A percentile compares a stretch with the other conserved stretches of the same genome.
Evolutionary conservation across 768 basidiomycete genomes (phyloP).

Genomic region (Agrocybe pediades): DNA sequence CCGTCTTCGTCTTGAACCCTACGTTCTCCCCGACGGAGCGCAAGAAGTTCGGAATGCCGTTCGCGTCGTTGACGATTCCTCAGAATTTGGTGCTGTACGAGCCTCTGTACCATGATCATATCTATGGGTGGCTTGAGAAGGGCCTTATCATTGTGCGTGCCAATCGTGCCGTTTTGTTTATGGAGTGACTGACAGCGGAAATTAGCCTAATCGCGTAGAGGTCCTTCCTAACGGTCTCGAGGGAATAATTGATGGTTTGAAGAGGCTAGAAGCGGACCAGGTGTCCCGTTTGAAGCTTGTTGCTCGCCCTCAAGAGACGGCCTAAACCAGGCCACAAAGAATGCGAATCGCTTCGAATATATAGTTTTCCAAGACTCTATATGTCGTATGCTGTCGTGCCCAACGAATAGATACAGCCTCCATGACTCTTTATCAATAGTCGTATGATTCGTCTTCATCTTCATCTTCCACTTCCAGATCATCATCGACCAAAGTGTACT

Average conservation of each 20-base stretch:
- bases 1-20: conserved; percentile 33
- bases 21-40: conserved; percentile 20
- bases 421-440: not conserved
- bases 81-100: conserved; percentile 15
- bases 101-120: conserved; percentile 14
- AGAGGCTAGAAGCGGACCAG: conserved; percentile 37
- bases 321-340: not conserved
- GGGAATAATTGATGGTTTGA: conserved; percentile 36
- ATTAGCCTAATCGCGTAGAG: conserved; percentile 46
- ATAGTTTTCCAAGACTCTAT: not conserved
- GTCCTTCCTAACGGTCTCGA: conserved; percentile 42
- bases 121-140: conserved; percentile 15
- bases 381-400: not conserved
- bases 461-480: not conserved
- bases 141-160: conserved; percentile 23
- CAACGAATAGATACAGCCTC: too few species aligned
- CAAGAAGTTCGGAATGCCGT: conserved; percentile 8
- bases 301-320: conserved; percentile 42
- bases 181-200: conserved; percentile 8
- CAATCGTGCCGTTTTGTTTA: not conserved
- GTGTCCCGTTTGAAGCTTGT: conserved; percentile 49
- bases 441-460: not conserved
- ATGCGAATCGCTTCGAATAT: not conserved
- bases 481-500: too few species aligned
- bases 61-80: conserved; percentile 6